Base-by-base conservation (phyloP, 1,139 yeast species). In the Saccharomycopsis hybrid region DNA sequence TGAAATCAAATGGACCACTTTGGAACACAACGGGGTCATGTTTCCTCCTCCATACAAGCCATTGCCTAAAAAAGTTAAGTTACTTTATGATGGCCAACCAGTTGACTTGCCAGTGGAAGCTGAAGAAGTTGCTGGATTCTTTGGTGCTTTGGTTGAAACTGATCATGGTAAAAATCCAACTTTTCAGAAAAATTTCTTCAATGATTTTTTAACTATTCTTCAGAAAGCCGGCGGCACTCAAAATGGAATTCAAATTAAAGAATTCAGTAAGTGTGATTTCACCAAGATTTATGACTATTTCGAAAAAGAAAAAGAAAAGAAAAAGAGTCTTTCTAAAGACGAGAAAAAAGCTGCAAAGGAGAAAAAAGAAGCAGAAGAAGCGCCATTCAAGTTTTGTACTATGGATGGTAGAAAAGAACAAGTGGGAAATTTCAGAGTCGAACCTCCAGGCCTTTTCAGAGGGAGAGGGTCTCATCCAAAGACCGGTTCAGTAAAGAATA, bases 391-490 rank as follows among this genome's bases (percentile, higher is more conserved):
- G 61, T 80, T 77, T 18, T 90, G 97, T 68, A 62, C 77, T 41
- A 71, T 90, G 49, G 88, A 92, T 64, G 97, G 97, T 25, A 77
- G 96, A 58, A 84, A 78, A 60, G 97, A 90, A 63, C 90, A 83
- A 60, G 94, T 92, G 40, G 97, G 97, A 18, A 90, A 92, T 63
- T 90, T 90, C 65, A 73, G 92, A 60, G 83, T 92, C 49, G 98
- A 92, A 71, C 97, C 97, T 44, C 97, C 98, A 0, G 97, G 96
- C 2, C 69, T 92, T 51, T 92, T 90, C 63, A 76, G 97, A 64
- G 98, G 97, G 43, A 85, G 97, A 65, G 97, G 98, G 59, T 90
- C 90, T 0, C 97, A 90, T 65, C 97, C 97, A 18, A 89, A 87
- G 65, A 90, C 97, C 1, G 98, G 97, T 46, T 86, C 84, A 64